phyloP scores from a whole-genome alignment of 208 protist species.

The Porcisia deanei region DNA sequence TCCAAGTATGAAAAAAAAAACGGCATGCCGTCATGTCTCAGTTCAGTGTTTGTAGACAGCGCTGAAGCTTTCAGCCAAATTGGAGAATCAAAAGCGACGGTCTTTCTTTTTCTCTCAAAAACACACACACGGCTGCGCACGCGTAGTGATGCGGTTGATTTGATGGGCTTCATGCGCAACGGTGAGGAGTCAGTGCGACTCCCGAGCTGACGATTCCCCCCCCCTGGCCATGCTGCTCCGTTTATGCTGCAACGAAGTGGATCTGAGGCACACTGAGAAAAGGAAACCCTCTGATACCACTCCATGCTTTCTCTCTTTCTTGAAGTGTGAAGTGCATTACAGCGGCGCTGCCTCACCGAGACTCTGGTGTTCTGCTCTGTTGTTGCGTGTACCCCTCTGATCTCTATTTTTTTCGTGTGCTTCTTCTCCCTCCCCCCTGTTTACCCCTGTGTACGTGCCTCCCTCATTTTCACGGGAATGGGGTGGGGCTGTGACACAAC shows the following conservation, averaged over 20 bases:
- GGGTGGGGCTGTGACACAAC: not conserved
- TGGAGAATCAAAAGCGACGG: not conserved
- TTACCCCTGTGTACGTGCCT: not conserved
- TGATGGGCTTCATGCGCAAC: not conserved
- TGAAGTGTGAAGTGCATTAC: not conserved
- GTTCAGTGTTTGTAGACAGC: not conserved
- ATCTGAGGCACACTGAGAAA: too few species aligned
- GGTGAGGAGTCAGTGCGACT: too few species aligned
- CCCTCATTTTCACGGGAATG: not conserved
- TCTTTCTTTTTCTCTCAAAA: too few species aligned
- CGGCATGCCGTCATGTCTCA: not conserved
- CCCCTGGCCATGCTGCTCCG: not conserved
- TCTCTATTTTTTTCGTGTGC: not conserved
- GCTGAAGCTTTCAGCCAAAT: not conserved
- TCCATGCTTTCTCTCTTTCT: not conserved
- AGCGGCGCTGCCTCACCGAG: not conserved
- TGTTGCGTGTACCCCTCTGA: not conserved
- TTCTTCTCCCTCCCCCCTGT: slow-evolving; percentile 3
- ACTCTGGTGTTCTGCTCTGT: not conserved
- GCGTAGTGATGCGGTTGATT: not conserved
- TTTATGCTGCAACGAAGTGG: not conserved
- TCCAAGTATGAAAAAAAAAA: not conserved
- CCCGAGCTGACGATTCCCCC: not conserved
- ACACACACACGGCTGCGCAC: not conserved
- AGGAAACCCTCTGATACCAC: too few species aligned